phyloP scores from a whole-genome alignment of 2,329 filamentous ascomycete genomes.

The Colletotrichum caudatum region DNA sequence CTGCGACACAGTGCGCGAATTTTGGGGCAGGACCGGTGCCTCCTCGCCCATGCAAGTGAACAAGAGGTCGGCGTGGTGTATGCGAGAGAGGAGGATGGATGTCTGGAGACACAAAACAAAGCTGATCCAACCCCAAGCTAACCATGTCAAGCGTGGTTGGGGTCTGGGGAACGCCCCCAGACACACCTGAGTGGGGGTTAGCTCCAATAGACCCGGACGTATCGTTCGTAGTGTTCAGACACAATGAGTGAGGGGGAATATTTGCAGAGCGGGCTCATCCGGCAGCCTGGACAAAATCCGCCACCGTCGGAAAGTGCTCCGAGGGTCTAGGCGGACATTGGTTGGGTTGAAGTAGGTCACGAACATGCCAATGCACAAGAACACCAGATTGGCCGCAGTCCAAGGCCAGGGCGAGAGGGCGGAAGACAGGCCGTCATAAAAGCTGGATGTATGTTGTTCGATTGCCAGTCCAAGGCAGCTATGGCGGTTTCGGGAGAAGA shows the following conservation, averaged over 20 bases:
- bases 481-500: neutral
- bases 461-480: neutral
- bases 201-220: constrained; percentile 11
- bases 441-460: neutral
- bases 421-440: neutral
- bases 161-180: constrained; percentile 20
- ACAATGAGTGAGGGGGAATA: neutral
- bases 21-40: constrained; percentile 1
- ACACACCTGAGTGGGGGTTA: constrained; percentile 29
- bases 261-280: neutral
- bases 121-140: constrained; percentile 5
- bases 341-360: neutral
- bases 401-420: neutral
- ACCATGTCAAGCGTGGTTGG: constrained; percentile 15
- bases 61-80: neutral
- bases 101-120: constrained; percentile 14
- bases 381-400: neutral
- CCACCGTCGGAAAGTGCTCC: neutral
- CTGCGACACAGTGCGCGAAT: constrained; percentile 37
- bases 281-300: neutral
- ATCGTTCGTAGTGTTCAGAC: neutral
- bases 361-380: neutral
- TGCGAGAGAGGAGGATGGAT: constrained; percentile 22
- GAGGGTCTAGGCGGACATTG: neutral
- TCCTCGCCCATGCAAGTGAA: constrained; percentile 18